Conservation (phyloP, 208 protist species). For the Trypanosoma theileri region DNA sequence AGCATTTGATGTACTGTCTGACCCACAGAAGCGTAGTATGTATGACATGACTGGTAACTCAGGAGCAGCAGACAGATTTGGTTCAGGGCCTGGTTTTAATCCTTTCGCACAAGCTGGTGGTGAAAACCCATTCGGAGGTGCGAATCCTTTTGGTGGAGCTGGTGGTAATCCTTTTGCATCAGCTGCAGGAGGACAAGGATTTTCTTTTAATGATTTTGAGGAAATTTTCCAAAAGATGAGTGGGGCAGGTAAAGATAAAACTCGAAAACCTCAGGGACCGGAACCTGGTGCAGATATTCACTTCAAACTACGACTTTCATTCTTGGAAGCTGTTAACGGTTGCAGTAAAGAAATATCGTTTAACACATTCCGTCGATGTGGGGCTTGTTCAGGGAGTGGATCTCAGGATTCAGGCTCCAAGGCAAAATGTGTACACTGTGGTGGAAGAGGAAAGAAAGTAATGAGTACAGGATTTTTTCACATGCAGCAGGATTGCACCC, state of each 20-base stretch:
- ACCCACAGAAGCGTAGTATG: slow-evolving; percentile 89
- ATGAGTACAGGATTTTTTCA: slow-evolving; percentile 92
- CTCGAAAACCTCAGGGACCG: slow-evolving; percentile 78
- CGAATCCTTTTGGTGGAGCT: slow-evolving; percentile 34
- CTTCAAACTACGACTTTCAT: slow-evolving; percentile 78
- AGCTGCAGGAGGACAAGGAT: slow-evolving; percentile 45
- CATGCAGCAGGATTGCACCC: slow-evolving; percentile 90
- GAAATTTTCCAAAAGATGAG: slow-evolving; percentile 91
- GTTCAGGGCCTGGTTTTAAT: slow-evolving; percentile 48
- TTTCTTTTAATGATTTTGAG: slow-evolving; percentile 89
- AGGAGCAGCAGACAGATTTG: slow-evolving; percentile 58
- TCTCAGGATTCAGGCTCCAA: slow-evolving; percentile 74
- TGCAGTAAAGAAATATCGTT: slow-evolving; percentile 88
- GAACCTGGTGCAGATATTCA: slow-evolving; percentile 87
- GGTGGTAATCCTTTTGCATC: slow-evolving; percentile 63
- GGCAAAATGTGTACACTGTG: slow-evolving; percentile 84
- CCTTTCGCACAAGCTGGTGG: slow-evolving; percentile 35
- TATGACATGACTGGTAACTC: slow-evolving; percentile 91
- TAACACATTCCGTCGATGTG: slow-evolving; percentile 87
- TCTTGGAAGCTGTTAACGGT: slow-evolving; percentile 87
- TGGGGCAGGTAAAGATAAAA: slow-evolving; percentile 79
- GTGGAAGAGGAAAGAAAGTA: slow-evolving; percentile 85
- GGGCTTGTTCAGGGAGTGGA: slow-evolving; percentile 77
- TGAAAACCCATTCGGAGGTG: slow-evolving; percentile 38
- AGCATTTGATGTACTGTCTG: slow-evolving; percentile 87